Evolutionary conservation across 257 asterid species (phyloP).

Genomic region (Solanum rostratum): DNA sequence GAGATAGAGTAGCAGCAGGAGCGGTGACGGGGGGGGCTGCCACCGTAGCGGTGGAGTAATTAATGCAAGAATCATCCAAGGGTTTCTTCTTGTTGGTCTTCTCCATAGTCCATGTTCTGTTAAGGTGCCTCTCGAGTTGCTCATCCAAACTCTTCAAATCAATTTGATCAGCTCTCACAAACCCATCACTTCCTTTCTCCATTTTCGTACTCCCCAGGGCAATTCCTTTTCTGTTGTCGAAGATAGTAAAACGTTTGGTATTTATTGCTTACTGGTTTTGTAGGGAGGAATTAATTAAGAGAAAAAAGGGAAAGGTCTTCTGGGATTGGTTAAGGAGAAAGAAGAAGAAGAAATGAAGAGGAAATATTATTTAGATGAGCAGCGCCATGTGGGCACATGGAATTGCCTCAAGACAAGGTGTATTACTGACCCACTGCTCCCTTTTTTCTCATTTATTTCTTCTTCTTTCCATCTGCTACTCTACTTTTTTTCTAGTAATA

Average conservation of each 20-base stretch:
- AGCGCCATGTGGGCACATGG: slow-evolving; percentile 87
- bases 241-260: background rate
- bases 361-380: background rate
- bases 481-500: no score
- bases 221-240: background rate
- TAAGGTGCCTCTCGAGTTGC: slow-evolving; percentile 65
- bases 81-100: slow-evolving; percentile 28
- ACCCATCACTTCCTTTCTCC: slow-evolving; percentile 74
- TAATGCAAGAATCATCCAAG: slow-evolving; percentile 7
- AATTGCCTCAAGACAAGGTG: slow-evolving; percentile 52
- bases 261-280: background rate
- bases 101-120: slow-evolving; percentile 54
- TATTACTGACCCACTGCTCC: slow-evolving; percentile 20
- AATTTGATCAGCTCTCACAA: slow-evolving; percentile 86
- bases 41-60: slow-evolving; percentile 2
- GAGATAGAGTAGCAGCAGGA: background rate
- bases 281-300: background rate
- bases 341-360: background rate
- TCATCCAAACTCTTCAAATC: slow-evolving; percentile 85
- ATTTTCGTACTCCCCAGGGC: slow-evolving; percentile 1
- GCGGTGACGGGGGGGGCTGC: background rate
- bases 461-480: background rate
- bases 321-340: background rate
- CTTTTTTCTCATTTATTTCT: background rate
- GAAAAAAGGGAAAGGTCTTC: background rate